These are phyloP conservation scores for Exophiala mesophila DNA, from an alignment of 2,329 filamentous ascomycete genomes.

Conservation along the genomic window DNA sequence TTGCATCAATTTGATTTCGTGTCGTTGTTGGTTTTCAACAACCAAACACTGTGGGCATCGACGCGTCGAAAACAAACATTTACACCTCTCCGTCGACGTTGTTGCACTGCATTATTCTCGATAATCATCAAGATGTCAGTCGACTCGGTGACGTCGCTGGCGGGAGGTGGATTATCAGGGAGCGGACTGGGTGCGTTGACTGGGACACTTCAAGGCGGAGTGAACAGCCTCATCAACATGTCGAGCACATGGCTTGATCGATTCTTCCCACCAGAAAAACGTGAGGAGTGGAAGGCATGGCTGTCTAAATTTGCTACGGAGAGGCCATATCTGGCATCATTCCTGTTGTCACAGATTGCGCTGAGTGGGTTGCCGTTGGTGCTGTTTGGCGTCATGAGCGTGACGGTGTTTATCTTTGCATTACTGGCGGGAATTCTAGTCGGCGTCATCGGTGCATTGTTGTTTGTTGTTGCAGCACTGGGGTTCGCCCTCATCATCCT, in stretches of 20 bases:
- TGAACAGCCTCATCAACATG: constrained; percentile 19
- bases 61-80: too few relatives aligned
- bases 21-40: too few relatives aligned
- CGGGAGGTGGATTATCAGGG: constrained; percentile 1
- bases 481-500: constrained; percentile 63
- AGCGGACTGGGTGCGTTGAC: constrained; percentile 10
- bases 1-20: too few relatives aligned
- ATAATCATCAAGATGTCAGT: constrained; percentile 1
- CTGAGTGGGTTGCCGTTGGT: constrained; percentile 63
- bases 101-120: too few relatives aligned
- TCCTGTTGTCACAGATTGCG: constrained; percentile 60
- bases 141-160: constrained; percentile 1
- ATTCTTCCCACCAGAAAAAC: constrained; percentile 56
- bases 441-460: constrained; percentile 45
- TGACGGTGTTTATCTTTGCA: constrained; percentile 59
- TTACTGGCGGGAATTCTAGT: constrained; percentile 55
- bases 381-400: constrained; percentile 63
- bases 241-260: constrained; percentile 38
- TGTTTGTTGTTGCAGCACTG: constrained; percentile 65
- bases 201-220: constrained; percentile 18
- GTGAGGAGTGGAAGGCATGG: constrained; percentile 53
- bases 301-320: constrained; percentile 54
- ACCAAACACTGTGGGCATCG: too few relatives aligned
- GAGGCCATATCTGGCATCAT: constrained; percentile 66
- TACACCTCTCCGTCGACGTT: too few relatives aligned